These are phyloP conservation scores for Lepidium aucheri DNA, from an alignment of 345 rosid species.

Conservation along the genomic window DNA sequence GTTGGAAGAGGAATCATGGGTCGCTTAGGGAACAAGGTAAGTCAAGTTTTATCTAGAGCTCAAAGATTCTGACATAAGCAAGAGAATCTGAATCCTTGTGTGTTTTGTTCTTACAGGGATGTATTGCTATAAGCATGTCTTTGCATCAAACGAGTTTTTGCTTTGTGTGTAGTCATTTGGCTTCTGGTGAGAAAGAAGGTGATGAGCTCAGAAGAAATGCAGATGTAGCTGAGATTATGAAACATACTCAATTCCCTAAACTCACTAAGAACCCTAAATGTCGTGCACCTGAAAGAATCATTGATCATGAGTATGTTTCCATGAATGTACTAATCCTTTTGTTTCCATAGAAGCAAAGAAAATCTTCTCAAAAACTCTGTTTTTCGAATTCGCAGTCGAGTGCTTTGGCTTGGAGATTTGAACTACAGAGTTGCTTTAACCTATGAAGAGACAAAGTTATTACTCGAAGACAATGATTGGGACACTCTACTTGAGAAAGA, in stretches of 20 bases:
- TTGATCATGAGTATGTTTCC: constrained; percentile 70
- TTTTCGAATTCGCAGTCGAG: constrained; percentile 43
- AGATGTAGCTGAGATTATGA: constrained; percentile 76
- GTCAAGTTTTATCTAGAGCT: not conserved
- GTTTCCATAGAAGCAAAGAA: too few relatives aligned
- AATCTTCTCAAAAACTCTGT: not conserved
- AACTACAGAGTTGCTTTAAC: constrained; percentile 75
- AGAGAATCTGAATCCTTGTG: not conserved
- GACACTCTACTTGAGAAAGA: constrained; percentile 70
- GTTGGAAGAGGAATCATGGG: constrained; percentile 96
- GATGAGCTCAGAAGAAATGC: constrained; percentile 87
- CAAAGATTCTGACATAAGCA: not conserved
- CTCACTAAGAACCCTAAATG: constrained; percentile 54
- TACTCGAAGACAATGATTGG: constrained; percentile 78
- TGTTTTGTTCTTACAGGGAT: constrained; percentile 49
- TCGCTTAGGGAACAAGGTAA: constrained; percentile 86
- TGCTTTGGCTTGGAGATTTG: constrained; percentile 92
- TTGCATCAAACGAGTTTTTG: constrained; percentile 87
- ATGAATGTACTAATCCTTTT: not conserved
- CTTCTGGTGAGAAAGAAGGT: constrained; percentile 96
- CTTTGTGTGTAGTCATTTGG: constrained; percentile 91
- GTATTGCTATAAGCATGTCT: constrained; percentile 88
- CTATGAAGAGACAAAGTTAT: constrained; percentile 64
- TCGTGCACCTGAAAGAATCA: constrained; percentile 58
- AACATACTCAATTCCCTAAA: constrained; percentile 61